phyloP scores from a whole-genome alignment of 2,329 filamentous ascomycete species.

The Alternaria sp. region DNA sequence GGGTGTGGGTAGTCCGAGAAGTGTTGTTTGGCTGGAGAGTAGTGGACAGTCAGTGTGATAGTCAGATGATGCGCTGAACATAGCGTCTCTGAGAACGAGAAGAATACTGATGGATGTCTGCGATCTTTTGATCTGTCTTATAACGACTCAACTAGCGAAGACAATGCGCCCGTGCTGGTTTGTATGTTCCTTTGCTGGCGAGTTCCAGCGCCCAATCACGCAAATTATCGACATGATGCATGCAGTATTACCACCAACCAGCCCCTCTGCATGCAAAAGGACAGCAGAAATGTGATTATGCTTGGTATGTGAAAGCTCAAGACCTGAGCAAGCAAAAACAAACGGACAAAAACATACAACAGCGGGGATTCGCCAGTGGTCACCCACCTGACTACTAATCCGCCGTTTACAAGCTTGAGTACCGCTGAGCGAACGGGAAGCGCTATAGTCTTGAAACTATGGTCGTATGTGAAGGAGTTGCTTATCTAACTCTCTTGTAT shows the following conservation, averaged over 20 bases:
- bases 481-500: neutral
- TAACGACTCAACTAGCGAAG: neutral
- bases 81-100: neutral
- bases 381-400: neutral
- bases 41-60: conserved; percentile 1
- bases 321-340: neutral
- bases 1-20: conserved; percentile 27
- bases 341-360: neutral
- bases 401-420: neutral
- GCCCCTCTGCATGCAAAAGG: neutral
- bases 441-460: neutral
- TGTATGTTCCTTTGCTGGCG: neutral
- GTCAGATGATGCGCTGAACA: neutral
- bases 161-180: neutral
- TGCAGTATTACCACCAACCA: neutral
- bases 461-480: neutral
- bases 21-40: conserved; percentile 44
- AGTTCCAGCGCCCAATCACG: too few species aligned
- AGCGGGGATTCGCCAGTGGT: neutral
- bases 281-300: neutral
- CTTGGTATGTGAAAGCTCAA: neutral
- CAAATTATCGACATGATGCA: too few species aligned
- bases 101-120: neutral
- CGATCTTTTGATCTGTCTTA: neutral
- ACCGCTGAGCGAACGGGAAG: conserved; percentile 1